Base-by-base conservation (phyloP, 495 filamentous ascomycete genomes). In the Penicillium robsamsonii region DNA sequence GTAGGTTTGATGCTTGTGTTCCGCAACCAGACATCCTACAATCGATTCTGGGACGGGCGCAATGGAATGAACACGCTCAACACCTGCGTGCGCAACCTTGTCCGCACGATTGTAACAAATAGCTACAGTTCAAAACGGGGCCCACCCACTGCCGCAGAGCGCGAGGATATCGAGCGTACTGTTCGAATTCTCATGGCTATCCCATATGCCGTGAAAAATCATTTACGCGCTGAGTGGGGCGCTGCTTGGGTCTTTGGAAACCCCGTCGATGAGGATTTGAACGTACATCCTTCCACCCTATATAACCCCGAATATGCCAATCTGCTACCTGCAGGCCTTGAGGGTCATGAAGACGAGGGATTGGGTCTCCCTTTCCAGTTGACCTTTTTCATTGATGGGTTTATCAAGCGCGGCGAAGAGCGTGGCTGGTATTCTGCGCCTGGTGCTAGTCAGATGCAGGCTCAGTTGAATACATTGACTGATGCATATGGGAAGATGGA, bases 1-100 rank as follows among this genome's bases (percentile, higher is more conserved):
- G 87, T 91, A 24, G 88, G 88, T 65, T 65, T 91, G 17, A 90
- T 91, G 85, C 86, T 91, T 33, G 88, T 91, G 42, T 90, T 90
- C 76, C 83, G 88, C 13, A 90, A 91, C 58, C 76, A 80, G 60
- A 87, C 85, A 35, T 83, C 79, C 53, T 89, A 88, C 70, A 87
- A 87, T 55, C 77, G 86, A 4, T 89, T 88, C 71, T 89, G 86
- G 86, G 82, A 84, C 30, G 86, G 86, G 17, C 80, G 84, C 31
- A 84, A 83, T 49, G 73, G 79, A 24, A 75, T 88, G 51, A 83
- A 76, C 24, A 74, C 77, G 0, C 73, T 88, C 42, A 77, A 77
- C 51, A 87, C 85, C 29, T 75, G 71, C 33, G 75, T 88, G 18
- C 82, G 86, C 44, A 88, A 89, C 62, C 76, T 89, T 1, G 77